Evolutionary conservation across 345 rosid species (phyloP).

Genomic region (Diplotaxis tenuifolia): DNA sequence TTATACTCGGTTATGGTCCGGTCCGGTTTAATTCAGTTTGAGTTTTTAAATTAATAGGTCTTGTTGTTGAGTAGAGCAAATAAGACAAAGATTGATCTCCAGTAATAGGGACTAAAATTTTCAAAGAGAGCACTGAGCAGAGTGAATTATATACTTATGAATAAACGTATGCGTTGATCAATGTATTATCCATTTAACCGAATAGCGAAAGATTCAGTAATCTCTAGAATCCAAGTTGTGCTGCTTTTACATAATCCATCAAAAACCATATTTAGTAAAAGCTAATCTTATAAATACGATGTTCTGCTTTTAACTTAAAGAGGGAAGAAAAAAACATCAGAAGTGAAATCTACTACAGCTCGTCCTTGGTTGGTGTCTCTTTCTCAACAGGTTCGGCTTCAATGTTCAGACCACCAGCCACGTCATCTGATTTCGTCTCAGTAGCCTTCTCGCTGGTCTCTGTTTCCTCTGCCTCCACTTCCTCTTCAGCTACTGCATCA

Average conservation of each 20-base stretch:
- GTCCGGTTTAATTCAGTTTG: too few relatives aligned
- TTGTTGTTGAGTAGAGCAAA: too few relatives aligned
- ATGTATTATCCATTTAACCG: neutral
- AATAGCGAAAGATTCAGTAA: neutral
- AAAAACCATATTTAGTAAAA: neutral
- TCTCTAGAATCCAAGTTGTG: slow-evolving; percentile 1
- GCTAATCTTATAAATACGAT: slow-evolving; percentile 20
- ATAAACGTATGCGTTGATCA: neutral
- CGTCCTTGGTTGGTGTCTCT: slow-evolving; percentile 28
- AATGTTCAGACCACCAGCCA: slow-evolving; percentile 21
- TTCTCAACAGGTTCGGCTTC: slow-evolving; percentile 39
- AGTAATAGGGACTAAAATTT: too few relatives aligned
- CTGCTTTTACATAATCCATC: slow-evolving; percentile 22
- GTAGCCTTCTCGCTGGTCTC: slow-evolving; percentile 34
- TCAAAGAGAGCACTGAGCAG: too few relatives aligned
- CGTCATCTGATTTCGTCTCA: slow-evolving; percentile 37
- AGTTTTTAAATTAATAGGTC: too few relatives aligned
- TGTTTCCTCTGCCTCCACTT: slow-evolving; percentile 60
- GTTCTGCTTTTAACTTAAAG: slow-evolving; percentile 22
- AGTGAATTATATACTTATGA: neutral
- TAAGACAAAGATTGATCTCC: too few relatives aligned
- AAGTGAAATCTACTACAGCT: slow-evolving; percentile 30
- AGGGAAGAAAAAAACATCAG: slow-evolving; percentile 12
- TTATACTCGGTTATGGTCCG: too few relatives aligned
- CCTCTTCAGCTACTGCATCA: slow-evolving; percentile 77